Evolutionary conservation across 1,139 yeast genomes (phyloP).

Genomic region (Hanseniaspora uvarum): DNA sequence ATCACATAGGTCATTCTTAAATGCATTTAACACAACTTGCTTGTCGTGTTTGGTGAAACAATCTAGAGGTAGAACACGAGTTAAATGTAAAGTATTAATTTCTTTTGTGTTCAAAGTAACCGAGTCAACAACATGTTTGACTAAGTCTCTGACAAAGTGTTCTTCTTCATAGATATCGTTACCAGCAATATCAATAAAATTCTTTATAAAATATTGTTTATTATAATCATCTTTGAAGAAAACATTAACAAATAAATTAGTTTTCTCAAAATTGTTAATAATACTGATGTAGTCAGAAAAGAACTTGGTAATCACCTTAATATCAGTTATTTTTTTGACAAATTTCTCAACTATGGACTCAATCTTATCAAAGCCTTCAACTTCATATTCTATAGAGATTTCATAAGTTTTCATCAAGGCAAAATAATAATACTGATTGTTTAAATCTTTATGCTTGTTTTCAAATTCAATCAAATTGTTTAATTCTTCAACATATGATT

Average conservation of each 20-base stretch:
- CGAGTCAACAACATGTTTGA: background rate
- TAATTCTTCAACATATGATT: constrained; percentile 2
- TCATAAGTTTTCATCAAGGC: constrained; percentile 9
- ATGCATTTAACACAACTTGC: background rate
- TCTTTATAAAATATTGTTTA: background rate
- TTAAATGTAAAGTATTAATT: background rate
- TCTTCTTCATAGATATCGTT: constrained; percentile 14
- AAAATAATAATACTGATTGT: background rate
- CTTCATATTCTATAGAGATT: constrained; percentile 8
- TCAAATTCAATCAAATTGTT: background rate
- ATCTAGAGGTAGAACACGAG: background rate
- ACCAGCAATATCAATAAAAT: background rate
- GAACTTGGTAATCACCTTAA: background rate
- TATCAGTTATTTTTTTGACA: background rate
- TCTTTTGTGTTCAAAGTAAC: background rate
- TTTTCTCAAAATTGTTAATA: constrained; percentile 2
- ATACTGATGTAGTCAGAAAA: constrained; percentile 1
- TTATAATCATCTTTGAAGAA: background rate
- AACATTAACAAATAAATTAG: background rate
- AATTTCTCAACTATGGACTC: background rate
- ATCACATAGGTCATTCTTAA: background rate
- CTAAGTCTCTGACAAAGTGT: background rate
- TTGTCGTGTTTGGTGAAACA: constrained; percentile 4
- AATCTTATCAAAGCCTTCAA: background rate
- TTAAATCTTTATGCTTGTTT: background rate